Base-by-base conservation (phyloP, 352 stramenopile species). In the Pythium monospermum region DNA sequence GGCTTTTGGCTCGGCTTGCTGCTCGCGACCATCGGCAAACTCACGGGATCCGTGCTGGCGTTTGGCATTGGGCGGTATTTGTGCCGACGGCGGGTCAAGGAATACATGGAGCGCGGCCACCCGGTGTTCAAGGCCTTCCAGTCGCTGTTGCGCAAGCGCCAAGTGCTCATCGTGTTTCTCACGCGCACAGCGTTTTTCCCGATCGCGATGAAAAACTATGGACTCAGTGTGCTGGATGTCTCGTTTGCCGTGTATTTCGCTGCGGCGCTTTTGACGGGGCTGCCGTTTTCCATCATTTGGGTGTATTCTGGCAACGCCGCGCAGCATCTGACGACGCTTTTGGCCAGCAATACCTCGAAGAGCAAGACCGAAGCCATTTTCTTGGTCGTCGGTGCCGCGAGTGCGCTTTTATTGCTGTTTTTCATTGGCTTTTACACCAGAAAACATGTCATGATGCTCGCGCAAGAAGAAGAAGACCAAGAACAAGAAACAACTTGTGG, bases 151-250 rank as follows among this genome's bases (percentile, higher is more conserved):
- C 64, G 46, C 18, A 76, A 77, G 49, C 66, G 66, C 0, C 71
- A 90, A 52, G 67, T 88, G 43, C 69, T 92, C 36, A 69, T 92
- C 32, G 81, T 92, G 26, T 88, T 87, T 51, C 68, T 92, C 49
- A 90, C 78, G 26, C 76, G 81, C 23, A 75, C 82, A 19, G 81
- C 81, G 23, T 90, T 89, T 53, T 90, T 92, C 53, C 81, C 81
- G 11, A 92, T 92, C 56, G 81, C 76, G 33, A 69, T 92, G 64
- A 92, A 92, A 53, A 92, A 92, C 57, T 92, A 92, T 52, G 81
- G 81, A 30, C 76, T 92, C 21, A 92, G 81, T 51, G 78, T 88
- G 23, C 57, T 92, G 13, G 76, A 88, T 47, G 81, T 92, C 16
- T 59, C 47, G 22, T 90, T 90, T 26, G 46, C 61, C 11, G 69